Percentiles rank a stretch among this genome's conserved stretches.
phyloP scores from a whole-genome alignment of 306 rosid genomes.

The Abrus pulchellus region DNA sequence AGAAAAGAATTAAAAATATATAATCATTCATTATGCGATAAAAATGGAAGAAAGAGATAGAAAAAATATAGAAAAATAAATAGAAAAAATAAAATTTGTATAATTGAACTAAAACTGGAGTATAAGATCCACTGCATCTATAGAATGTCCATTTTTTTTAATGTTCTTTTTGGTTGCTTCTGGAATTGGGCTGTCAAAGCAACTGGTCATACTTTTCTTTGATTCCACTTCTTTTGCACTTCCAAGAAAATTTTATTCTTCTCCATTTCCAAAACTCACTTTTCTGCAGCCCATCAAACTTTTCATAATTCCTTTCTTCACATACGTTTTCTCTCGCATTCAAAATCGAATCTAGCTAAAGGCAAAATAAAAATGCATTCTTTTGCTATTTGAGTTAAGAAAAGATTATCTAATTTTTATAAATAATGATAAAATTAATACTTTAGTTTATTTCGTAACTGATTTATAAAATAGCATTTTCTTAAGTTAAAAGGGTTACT shows the following conservation, averaged over 20 bases:
- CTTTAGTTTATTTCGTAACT: too few relatives aligned
- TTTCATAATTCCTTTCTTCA: slow-evolving; percentile 69
- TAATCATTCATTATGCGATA: too few relatives aligned
- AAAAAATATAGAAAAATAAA: too few relatives aligned
- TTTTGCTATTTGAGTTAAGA: background rate
- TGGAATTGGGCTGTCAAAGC: slow-evolving; percentile 30
- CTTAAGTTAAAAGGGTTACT: background rate
- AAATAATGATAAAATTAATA: too few relatives aligned
- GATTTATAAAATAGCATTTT: background rate
- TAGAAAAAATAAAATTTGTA: too few relatives aligned
- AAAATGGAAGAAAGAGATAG: too few relatives aligned
- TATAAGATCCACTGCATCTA: slow-evolving; percentile 16
- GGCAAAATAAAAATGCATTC: slow-evolving; percentile 15
- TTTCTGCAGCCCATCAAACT: slow-evolving; percentile 39
- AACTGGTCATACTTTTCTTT: slow-evolving; percentile 60
- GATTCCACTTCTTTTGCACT: slow-evolving; percentile 65
- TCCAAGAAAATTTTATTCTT: slow-evolving; percentile 48
- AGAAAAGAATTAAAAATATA: too few relatives aligned
- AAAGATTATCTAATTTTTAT: too few relatives aligned
- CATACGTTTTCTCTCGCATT: slow-evolving; percentile 48
- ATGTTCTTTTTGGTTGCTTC: slow-evolving; percentile 35
- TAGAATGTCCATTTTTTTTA: slow-evolving; percentile 1
- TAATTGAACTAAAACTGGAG: background rate
- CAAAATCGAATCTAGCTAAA: slow-evolving; percentile 13
- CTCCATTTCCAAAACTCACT: slow-evolving; percentile 42